A percentile compares a stretch with the other conserved stretches of the same genome.
Conservation (phyloP, 345 rosid species). For the Eucalyptus leucophloia region DNA sequence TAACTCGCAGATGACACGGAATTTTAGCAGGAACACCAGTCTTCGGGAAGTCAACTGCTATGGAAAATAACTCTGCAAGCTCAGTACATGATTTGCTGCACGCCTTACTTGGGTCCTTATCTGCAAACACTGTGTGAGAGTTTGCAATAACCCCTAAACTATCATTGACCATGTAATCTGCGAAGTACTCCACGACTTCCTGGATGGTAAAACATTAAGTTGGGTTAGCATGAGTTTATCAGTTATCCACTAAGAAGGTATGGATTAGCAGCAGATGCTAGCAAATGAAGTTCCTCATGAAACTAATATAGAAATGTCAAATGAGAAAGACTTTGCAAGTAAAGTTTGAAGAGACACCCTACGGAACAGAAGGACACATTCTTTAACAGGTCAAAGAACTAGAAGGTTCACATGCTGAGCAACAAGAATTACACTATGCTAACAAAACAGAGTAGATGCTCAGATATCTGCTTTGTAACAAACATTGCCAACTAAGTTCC, state of each 20-base stretch:
- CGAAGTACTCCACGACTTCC: constrained; percentile 43
- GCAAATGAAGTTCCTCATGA: constrained; percentile 8
- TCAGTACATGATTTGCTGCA: constrained; percentile 16
- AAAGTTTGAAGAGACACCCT: constrained; percentile 4
- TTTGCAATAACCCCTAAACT: constrained; percentile 43
- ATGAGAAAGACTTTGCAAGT: constrained; percentile 10
- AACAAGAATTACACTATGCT: background rate
- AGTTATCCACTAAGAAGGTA: constrained; percentile 8
- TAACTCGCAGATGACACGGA: constrained; percentile 13
- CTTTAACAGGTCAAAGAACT: background rate
- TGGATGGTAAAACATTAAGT: background rate
- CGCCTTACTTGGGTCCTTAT: constrained; percentile 18
- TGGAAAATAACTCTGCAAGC: constrained; percentile 31
- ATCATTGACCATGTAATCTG: constrained; percentile 39
- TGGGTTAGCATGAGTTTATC: background rate
- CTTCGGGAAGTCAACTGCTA: constrained; percentile 53
- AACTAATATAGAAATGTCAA: constrained; percentile 26
- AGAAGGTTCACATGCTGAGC: background rate
- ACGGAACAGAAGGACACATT: background rate
- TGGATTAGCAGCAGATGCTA: constrained; percentile 9
- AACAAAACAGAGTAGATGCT: background rate
- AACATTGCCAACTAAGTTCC: background rate
- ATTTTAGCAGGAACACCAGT: constrained; percentile 43
- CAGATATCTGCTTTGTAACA: background rate
- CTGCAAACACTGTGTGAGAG: constrained; percentile 47